phyloP scores from a whole-genome alignment of 2,329 filamentous ascomycete species.

The Dactylonectria estremocensis region DNA sequence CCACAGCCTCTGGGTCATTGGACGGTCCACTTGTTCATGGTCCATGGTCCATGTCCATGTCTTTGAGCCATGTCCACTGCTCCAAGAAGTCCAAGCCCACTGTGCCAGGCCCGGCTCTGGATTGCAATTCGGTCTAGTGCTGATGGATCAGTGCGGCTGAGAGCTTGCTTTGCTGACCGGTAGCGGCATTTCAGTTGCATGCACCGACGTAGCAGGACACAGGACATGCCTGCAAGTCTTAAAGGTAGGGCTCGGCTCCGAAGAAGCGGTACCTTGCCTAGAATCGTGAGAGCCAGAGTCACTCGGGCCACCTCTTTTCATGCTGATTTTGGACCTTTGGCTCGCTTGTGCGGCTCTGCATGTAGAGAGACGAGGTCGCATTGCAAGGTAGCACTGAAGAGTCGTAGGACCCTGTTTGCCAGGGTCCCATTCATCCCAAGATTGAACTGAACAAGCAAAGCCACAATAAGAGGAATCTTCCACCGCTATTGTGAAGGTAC shows the following conservation, averaged over 20 bases:
- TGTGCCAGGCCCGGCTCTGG: constrained; percentile 27
- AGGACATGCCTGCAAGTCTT: background rate
- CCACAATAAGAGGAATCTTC: background rate
- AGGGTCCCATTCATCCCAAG: background rate
- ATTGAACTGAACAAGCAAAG: background rate
- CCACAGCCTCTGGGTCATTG: constrained; percentile 20
- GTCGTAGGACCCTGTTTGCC: background rate
- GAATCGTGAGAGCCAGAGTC: background rate
- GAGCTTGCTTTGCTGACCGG: constrained; percentile 32
- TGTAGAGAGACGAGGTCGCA: background rate
- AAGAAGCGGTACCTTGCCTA: constrained; percentile 26
- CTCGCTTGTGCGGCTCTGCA: constrained; percentile 12
- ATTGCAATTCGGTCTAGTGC: constrained; percentile 46
- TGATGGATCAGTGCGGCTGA: constrained; percentile 49
- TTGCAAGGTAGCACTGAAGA: no score
- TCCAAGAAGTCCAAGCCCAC: background rate
- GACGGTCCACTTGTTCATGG: constrained; percentile 29
- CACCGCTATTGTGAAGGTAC: background rate
- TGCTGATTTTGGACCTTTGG: constrained; percentile 22
- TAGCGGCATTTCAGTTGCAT: constrained; percentile 12
- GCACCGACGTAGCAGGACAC: background rate
- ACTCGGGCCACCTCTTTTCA: constrained; percentile 1
- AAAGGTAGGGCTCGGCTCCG: constrained; percentile 18
- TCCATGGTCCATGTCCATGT: background rate
- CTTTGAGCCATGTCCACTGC: background rate